Conservation (phyloP, 495 filamentous ascomycete genomes). For the Neurospora sp. region DNA sequence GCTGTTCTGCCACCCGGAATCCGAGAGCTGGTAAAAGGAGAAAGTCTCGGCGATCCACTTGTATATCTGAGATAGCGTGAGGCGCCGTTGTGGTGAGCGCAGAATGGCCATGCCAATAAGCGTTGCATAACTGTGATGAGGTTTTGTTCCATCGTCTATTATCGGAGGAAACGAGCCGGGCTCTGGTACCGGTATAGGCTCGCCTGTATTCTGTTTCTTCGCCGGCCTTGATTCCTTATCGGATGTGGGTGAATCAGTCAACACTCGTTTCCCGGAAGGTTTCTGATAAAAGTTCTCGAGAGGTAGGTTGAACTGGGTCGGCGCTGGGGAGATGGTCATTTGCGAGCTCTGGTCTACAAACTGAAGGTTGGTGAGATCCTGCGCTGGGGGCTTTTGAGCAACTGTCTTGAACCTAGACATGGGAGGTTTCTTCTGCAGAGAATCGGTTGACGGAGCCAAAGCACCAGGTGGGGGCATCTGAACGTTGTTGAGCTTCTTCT, state of each 20-base stretch:
- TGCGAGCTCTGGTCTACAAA: conserved; percentile 52
- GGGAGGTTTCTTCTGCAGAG: conserved; percentile 65
- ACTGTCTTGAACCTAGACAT: conserved; percentile 51
- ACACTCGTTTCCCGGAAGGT: conserved; percentile 50
- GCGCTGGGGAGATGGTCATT: conserved; percentile 38
- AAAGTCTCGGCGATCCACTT: conserved; percentile 97
- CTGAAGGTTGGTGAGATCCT: conserved; percentile 45
- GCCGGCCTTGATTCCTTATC: conserved; percentile 48
- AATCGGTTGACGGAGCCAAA: conserved; percentile 66
- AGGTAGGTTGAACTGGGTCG: conserved; percentile 39
- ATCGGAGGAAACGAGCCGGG: conserved; percentile 70
- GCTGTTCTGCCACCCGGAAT: conserved; percentile 95
- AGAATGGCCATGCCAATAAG: conserved; percentile 96
- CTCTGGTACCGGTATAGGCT: conserved; percentile 58
- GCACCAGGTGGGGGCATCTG: conserved; percentile 63
- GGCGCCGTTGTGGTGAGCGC: conserved; percentile 67
- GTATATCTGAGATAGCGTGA: conserved; percentile 96
- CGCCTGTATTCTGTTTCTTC: conserved; percentile 53
- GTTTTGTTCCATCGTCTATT: conserved; percentile 82
- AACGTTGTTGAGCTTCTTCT: conserved; percentile 46
- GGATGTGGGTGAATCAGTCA: conserved; percentile 64
- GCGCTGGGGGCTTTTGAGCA: conserved; percentile 55
- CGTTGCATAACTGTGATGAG: conserved; percentile 84
- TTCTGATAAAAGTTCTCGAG: conserved; percentile 49
- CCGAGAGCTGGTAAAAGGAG: conserved; percentile 70